Conservation (phyloP, 1,284 basidiomycete genomes). For the Ceratobasidium sp. region DNA sequence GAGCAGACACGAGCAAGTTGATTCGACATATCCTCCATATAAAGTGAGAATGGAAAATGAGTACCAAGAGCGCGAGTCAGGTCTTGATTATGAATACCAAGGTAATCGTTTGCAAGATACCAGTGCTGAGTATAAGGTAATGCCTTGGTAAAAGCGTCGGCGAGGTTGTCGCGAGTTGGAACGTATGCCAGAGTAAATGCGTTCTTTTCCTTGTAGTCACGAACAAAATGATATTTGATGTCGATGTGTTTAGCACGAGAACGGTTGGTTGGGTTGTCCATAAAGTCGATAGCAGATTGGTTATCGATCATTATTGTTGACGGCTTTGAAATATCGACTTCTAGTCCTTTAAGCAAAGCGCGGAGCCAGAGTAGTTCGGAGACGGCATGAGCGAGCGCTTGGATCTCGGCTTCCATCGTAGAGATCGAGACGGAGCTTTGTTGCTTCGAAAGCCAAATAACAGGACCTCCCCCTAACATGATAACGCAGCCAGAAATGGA, state of each 20-base stretch:
- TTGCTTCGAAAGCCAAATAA: not conserved
- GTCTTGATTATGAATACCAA: not conserved
- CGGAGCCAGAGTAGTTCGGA: constrained; percentile 41
- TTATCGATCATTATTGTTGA: constrained; percentile 43
- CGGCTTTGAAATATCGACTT: not conserved
- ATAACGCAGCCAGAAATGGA: not conserved
- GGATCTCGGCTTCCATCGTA: constrained; percentile 38
- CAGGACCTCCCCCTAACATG: constrained; percentile 32
- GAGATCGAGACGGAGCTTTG: constrained; percentile 29
- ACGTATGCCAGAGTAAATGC: constrained; percentile 41
- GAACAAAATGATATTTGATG: constrained; percentile 36
- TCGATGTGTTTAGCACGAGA: constrained; percentile 42
- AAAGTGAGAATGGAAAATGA: not conserved
- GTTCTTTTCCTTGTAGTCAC: constrained; percentile 41
- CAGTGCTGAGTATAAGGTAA: not conserved
- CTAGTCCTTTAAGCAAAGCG: not conserved
- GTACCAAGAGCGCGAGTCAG: not conserved
- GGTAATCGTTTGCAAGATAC: not conserved
- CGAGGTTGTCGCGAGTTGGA: constrained; percentile 40
- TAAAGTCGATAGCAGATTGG: constrained; percentile 38
- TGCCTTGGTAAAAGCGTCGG: constrained; percentile 46
- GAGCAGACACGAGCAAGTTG: not conserved
- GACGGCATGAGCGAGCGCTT: constrained; percentile 6
- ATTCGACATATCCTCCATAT: not conserved
- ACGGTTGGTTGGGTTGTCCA: constrained; percentile 39